Percentiles rank a stretch among this genome's conserved stretches.
Conservation (phyloP, 148 eudicot genomes). For the Rhododendron molle region DNA sequence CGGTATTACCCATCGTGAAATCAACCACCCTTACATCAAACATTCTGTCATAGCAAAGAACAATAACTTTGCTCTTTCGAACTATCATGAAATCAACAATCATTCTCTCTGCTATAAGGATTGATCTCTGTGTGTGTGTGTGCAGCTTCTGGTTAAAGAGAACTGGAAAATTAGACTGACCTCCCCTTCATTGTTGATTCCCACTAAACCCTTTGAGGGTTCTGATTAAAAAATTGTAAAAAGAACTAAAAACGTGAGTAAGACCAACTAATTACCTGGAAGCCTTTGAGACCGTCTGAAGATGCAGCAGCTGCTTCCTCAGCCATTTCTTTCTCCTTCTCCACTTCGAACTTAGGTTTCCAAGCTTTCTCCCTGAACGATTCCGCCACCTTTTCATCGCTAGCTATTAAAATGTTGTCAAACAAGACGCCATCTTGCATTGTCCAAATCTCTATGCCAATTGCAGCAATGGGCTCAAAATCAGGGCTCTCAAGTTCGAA, state of each 20-base stretch:
- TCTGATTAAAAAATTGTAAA: not conserved
- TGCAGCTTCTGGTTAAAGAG: not conserved
- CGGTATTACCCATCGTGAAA: not conserved
- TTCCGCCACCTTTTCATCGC: slow-evolving; percentile 72
- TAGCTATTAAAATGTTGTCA: slow-evolving; percentile 79
- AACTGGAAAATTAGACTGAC: not conserved
- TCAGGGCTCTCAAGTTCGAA: slow-evolving; percentile 75
- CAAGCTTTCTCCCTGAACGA: slow-evolving; percentile 53
- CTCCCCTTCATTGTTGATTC: not conserved
- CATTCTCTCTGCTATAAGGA: not conserved
- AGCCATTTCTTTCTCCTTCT: slow-evolving; percentile 85
- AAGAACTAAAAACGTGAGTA: not conserved
- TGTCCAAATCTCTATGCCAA: slow-evolving; percentile 97
- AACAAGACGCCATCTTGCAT: slow-evolving; percentile 91
- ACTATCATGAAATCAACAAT: no score
- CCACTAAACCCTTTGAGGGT: not conserved
- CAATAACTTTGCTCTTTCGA: no score
- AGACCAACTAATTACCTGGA: slow-evolving; percentile 50
- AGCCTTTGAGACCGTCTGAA: slow-evolving; percentile 53
- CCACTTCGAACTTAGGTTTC: slow-evolving; percentile 79
- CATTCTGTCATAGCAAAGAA: no score
- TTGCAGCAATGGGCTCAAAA: slow-evolving; percentile 89
- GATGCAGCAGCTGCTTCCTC: slow-evolving; percentile 55
- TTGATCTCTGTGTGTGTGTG: not conserved
- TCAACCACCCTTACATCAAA: not conserved